phyloP scores from a whole-genome alignment of 495 filamentous ascomycete species.

The Neurospora tetraspora region DNA sequence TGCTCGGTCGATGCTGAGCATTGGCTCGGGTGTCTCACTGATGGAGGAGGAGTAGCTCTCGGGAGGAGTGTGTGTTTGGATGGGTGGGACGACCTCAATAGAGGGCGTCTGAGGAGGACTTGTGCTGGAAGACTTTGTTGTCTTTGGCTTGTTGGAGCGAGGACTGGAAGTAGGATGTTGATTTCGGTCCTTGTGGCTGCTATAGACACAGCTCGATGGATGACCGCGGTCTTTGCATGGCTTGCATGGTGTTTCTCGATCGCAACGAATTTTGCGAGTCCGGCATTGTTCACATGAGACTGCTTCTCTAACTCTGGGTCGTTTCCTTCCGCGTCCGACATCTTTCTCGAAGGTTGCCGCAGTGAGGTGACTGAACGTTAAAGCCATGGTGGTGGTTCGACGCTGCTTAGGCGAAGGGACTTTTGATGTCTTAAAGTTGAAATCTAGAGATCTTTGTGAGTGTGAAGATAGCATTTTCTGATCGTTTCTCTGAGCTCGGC shows the following conservation, averaged over 20 bases:
- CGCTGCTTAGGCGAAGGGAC: background rate
- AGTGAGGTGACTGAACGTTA: constrained; percentile 14
- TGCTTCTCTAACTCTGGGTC: constrained; percentile 12
- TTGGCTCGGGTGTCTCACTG: constrained; percentile 4
- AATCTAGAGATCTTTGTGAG: background rate
- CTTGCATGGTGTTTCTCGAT: constrained; percentile 45
- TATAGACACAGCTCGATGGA: constrained; percentile 8
- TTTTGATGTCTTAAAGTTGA: background rate
- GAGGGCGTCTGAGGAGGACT: background rate
- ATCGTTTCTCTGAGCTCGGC: background rate
- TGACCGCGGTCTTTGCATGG: constrained; percentile 11
- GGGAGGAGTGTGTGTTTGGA: constrained; percentile 5
- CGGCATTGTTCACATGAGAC: constrained; percentile 33
- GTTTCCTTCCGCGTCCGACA: constrained; percentile 13
- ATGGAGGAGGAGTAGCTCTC: constrained; percentile 8
- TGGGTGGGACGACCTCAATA: background rate
- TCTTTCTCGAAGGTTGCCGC: constrained; percentile 14
- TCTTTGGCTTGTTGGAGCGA: background rate
- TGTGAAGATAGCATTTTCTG: background rate
- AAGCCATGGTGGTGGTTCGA: background rate
- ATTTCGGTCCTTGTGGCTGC: background rate
- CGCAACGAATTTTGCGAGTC: constrained; percentile 51
- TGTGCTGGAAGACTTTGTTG: background rate
- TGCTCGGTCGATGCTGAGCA: background rate
- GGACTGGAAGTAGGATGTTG: background rate